These are phyloP conservation scores for Henningerozyma blattae DNA, from an alignment of 805 yeast genomes.

Conservation along the genomic window DNA sequence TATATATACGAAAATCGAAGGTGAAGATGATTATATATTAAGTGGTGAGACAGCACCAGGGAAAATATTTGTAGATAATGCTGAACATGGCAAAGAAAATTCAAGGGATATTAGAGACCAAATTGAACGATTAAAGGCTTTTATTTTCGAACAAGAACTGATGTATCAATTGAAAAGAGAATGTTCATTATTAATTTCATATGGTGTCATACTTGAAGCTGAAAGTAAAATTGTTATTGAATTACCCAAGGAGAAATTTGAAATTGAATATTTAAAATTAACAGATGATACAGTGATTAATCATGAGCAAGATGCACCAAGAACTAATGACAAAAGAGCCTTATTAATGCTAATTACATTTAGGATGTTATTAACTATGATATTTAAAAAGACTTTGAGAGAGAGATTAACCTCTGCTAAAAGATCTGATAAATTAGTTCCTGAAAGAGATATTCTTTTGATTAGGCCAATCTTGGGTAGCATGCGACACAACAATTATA, in stretches of 20 bases:
- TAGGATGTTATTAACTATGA: slow-evolving; percentile 26
- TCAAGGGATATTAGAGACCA: slow-evolving; percentile 35
- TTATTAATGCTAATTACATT: slow-evolving; percentile 22
- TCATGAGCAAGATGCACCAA: slow-evolving; percentile 31
- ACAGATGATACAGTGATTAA: slow-evolving; percentile 26
- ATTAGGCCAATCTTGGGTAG: slow-evolving; percentile 23
- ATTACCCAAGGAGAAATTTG: slow-evolving; percentile 52
- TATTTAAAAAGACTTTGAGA: slow-evolving; percentile 28
- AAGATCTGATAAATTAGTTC: slow-evolving; percentile 3
- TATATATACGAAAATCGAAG: slow-evolving; percentile 42
- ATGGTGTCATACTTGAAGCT: slow-evolving; percentile 53
- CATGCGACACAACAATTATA: slow-evolving; percentile 22
- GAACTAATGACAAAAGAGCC: slow-evolving; percentile 29
- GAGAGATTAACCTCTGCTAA: slow-evolving; percentile 12
- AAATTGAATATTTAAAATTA: slow-evolving; percentile 49
- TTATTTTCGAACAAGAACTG: slow-evolving; percentile 80
- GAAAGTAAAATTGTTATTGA: slow-evolving; percentile 56
- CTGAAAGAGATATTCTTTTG: slow-evolving; percentile 12
- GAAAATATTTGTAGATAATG: slow-evolving; percentile 7
- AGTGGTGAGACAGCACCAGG: slow-evolving; percentile 41
- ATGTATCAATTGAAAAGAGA: slow-evolving; percentile 70
- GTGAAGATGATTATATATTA: slow-evolving; percentile 37
- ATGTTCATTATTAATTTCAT: slow-evolving; percentile 54
- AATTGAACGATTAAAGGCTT: slow-evolving; percentile 56
- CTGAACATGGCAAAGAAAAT: slow-evolving; percentile 10